phyloP scores from a whole-genome alignment of 352 stramenopile genomes.

The Pseudoperonospora humuli region DNA sequence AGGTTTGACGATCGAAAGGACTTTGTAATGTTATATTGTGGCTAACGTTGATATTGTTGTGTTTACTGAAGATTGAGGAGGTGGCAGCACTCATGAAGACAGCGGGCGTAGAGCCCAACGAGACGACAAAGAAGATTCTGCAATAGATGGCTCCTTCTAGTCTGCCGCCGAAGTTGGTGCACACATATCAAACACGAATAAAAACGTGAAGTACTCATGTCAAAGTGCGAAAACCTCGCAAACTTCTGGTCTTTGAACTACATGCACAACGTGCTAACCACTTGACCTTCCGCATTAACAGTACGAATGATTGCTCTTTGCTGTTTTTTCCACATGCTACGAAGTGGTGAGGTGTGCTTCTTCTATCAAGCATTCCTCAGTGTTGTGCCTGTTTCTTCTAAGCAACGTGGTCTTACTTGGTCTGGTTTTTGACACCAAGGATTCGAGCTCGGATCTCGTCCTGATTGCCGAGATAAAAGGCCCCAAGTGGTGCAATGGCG shows the following conservation, averaged over 20 bases:
- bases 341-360: background rate
- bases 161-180: constrained; percentile 10
- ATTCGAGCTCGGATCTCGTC: constrained; percentile 95
- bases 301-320: no score
- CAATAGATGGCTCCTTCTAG: constrained; percentile 32
- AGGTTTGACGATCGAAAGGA: constrained; percentile 17
- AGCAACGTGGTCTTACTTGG: constrained; percentile 68
- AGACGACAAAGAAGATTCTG: constrained; percentile 79
- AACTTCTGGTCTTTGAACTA: background rate
- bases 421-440: constrained; percentile 96
- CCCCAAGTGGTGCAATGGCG: constrained; percentile 77
- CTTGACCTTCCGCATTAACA: background rate
- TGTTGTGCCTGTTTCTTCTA: constrained; percentile 1
- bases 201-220: constrained; percentile 16
- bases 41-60: constrained; percentile 1
- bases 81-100: constrained; percentile 73
- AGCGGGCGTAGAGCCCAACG: constrained; percentile 67
- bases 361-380: constrained; percentile 6
- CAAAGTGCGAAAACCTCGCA: constrained; percentile 4
- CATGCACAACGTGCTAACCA: background rate
- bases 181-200: constrained; percentile 12
- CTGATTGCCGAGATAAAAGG: constrained; percentile 90
- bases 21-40: background rate
- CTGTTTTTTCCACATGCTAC: no score
- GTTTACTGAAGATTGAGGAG: constrained; percentile 45